Percentiles rank a stretch among this genome's conserved stretches.
Evolutionary conservation across 129 eudicot genomes (phyloP).

Genomic region (Flaveria sonorensis): DNA sequence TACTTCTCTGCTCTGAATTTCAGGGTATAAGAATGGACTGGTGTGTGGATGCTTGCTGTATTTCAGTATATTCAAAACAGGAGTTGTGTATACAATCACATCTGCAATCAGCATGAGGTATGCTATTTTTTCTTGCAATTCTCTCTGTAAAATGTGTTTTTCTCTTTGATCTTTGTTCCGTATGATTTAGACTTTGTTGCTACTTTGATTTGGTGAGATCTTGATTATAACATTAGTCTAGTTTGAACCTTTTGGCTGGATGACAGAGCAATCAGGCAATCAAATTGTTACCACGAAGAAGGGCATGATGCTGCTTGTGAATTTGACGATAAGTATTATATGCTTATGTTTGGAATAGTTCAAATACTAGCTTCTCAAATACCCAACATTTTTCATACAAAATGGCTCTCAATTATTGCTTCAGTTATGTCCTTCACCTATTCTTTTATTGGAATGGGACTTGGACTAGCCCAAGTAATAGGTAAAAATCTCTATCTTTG

Average conservation of each 20-base stretch:
- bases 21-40: conserved; percentile 62
- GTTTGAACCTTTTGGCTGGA: neutral
- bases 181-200: neutral
- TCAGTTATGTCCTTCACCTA: conserved; percentile 88
- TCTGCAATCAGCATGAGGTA: conserved; percentile 74
- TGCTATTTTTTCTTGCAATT: conserved; percentile 9
- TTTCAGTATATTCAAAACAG: conserved; percentile 58
- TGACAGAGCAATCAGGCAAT: conserved; percentile 64
- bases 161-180: neutral
- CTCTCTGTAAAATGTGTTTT: neutral
- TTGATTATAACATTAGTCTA: neutral
- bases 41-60: conserved; percentile 56
- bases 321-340: conserved; percentile 46
- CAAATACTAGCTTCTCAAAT: conserved; percentile 76
- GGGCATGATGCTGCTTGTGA: conserved; percentile 68
- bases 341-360: conserved; percentile 70
- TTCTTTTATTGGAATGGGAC: conserved; percentile 66
- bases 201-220: conserved; percentile 19
- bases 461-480: conserved; percentile 66
- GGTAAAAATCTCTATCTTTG: conserved; percentile 41
- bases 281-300: conserved; percentile 67
- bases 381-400: conserved; percentile 63
- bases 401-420: conserved; percentile 82
- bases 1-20: conserved; percentile 15
- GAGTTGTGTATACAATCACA: conserved; percentile 75